phyloP scores from a whole-genome alignment of 257 asterid genomes.

The Hygrophila difformis region DNA sequence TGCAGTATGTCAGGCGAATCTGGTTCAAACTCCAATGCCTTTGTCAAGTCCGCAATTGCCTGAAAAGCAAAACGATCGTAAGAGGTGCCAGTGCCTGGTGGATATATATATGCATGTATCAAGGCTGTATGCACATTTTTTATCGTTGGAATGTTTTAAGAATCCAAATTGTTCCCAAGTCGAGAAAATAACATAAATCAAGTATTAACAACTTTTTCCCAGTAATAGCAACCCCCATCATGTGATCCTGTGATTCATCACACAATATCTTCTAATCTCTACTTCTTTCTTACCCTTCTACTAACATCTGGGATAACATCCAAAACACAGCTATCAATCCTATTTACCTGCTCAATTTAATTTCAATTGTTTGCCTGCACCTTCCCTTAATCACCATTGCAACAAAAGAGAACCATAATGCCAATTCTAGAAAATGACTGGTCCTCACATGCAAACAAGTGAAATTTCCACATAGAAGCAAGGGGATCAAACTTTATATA shows the following conservation, averaged over 20 bases:
- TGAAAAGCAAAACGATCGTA: constrained; percentile 27
- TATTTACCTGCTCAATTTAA: constrained; percentile 5
- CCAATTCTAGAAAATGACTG: background rate
- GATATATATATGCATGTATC: too few species aligned
- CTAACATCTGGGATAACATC: constrained; percentile 2
- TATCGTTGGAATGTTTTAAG: too few species aligned
- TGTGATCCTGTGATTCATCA: constrained; percentile 4
- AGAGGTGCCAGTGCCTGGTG: constrained; percentile 12
- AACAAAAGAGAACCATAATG: background rate
- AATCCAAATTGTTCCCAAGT: too few species aligned
- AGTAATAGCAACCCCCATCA: background rate
- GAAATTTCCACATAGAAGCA: too few species aligned
- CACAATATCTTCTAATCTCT: constrained; percentile 7
- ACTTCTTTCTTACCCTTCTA: background rate
- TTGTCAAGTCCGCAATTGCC: constrained; percentile 94
- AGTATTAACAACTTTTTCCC: constrained; percentile 10
- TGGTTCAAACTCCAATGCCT: constrained; percentile 89
- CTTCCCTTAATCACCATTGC: background rate
- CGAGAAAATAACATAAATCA: too few species aligned
- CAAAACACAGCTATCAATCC: constrained; percentile 10
- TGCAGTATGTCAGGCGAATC: constrained; percentile 73
- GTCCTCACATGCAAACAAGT: background rate
- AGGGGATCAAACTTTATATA: too few species aligned
- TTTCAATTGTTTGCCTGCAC: constrained; percentile 1
- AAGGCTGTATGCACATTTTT: too few species aligned